Evolutionary conservation across 2,329 filamentous ascomycete species (phyloP).

Genomic region (Fusarium coicis): DNA sequence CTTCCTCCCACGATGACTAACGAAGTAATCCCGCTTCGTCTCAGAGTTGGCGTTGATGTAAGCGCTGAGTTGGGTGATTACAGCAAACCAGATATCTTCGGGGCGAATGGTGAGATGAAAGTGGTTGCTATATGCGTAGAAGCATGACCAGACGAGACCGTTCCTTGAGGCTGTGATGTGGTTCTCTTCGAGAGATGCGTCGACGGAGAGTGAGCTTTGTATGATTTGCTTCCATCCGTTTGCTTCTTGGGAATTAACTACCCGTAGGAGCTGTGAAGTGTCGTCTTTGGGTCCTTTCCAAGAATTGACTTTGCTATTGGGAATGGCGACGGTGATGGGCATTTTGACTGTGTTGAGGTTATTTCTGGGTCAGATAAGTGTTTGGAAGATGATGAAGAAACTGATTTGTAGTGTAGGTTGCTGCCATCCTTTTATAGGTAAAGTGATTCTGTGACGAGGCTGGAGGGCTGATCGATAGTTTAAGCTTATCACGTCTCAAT

Average conservation of each 20-base stretch:
- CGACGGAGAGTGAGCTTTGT: background rate
- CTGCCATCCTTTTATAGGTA: fast-evolving
- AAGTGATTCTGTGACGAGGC: background rate
- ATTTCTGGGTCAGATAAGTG: too few relatives aligned
- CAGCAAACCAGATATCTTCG: background rate
- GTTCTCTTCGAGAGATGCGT: background rate
- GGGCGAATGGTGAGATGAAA: background rate
- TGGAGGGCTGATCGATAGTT: too few relatives aligned
- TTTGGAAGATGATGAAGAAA: fast-evolving
- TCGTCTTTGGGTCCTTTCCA: background rate
- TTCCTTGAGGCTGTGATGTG: fast-evolving
- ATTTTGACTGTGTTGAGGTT: background rate
- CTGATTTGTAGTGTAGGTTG: fast-evolving
- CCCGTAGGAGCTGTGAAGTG: background rate
- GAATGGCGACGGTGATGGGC: background rate
- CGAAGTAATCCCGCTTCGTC: background rate
- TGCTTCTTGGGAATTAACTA: background rate
- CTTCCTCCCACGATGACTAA: background rate
- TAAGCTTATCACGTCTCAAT: too few relatives aligned
- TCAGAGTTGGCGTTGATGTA: background rate
- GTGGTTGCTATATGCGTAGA: background rate
- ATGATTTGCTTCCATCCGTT: background rate
- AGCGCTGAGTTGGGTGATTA: background rate
- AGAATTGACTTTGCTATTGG: background rate
- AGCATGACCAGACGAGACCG: background rate